Base-by-base conservation (phyloP, 2,329 filamentous ascomycete genomes). In the Cordyceps javanica region DNA sequence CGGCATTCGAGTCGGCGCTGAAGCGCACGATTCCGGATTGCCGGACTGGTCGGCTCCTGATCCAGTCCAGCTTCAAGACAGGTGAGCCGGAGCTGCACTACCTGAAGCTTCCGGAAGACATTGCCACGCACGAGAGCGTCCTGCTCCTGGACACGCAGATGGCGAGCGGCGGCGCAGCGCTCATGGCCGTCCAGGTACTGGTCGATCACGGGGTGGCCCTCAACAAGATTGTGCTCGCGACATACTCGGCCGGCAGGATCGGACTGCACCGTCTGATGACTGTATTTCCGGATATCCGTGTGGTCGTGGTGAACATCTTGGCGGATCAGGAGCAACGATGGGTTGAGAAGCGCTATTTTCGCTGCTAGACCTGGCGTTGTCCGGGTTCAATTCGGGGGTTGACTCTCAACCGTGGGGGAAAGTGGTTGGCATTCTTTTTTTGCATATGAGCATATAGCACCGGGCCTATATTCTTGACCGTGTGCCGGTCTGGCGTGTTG, bases 131-230 rank as follows among this genome's bases (percentile, higher is more conserved):
- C 67, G 86, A 90, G 62, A 88, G 88, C 51, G 91, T 99, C 19
- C 77, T 99, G 60, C 77, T 99, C 8, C 77, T 97, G 21, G 94
- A 97, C 71, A 87, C 92, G 14, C 94, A 99, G 69, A 97, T 97
- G 89, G 91, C 90, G 26, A 92, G 88, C 60, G 94, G 94, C 44
- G 93, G 92, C 36, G 82, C 85, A 16, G 84, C 83, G 1, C 76
- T 99, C 59, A 99, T 99, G 94, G 91, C 94, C 1, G 92, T 97
- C 42, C 89, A 94, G 67, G 90, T 97, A n/a, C 77, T 99, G 55
- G 85, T 96, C 16, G 94, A 99, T 70, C 92, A 97, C 68, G 94
- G 94, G 11, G 92, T 97, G 7, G 76, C 83, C 6, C 87, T 94
- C 68, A 83, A 90, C 46, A 87, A 81, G 62, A 96, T 99, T 62